These are phyloP conservation scores for Brassica nigra DNA, from an alignment of 345 rosid species.

Conservation along the genomic window DNA sequence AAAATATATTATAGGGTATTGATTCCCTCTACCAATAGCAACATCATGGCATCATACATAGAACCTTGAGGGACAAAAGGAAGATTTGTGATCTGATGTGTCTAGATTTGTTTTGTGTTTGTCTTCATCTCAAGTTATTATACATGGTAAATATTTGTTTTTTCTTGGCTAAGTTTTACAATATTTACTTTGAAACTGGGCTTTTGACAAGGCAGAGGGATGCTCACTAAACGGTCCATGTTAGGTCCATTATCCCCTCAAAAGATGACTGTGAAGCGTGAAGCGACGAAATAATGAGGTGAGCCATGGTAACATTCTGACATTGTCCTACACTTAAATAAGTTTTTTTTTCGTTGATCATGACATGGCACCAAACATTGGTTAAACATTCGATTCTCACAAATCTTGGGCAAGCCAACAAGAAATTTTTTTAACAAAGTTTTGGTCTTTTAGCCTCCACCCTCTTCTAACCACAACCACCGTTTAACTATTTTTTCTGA, in stretches of 20 bases:
- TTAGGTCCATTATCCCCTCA: slow-evolving; percentile 15
- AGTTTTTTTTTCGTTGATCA: slow-evolving; percentile 1
- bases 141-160: neutral
- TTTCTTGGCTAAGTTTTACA: neutral
- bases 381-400: neutral
- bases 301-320: neutral
- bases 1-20: slow-evolving; percentile 16
- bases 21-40: slow-evolving; percentile 33
- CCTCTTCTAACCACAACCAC: neutral
- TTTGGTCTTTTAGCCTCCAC: neutral
- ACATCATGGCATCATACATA: slow-evolving; percentile 35
- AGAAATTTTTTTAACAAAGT: neutral
- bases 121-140: slow-evolving; percentile 17
- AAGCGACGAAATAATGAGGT: neutral
- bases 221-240: neutral
- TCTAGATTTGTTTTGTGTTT: slow-evolving; percentile 35
- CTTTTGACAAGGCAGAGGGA: neutral
- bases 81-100: slow-evolving; percentile 34
- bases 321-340: neutral
- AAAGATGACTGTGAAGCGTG: neutral
- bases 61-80: slow-evolving; percentile 38
- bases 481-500: neutral
- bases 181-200: neutral
- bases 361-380: slow-evolving; percentile 15
- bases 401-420: slow-evolving; percentile 8